Evolutionary conservation across 345 rosid species (phyloP), one percentile per base, ranked within the genome.

Genomic region (Citrus sp.): DNA sequence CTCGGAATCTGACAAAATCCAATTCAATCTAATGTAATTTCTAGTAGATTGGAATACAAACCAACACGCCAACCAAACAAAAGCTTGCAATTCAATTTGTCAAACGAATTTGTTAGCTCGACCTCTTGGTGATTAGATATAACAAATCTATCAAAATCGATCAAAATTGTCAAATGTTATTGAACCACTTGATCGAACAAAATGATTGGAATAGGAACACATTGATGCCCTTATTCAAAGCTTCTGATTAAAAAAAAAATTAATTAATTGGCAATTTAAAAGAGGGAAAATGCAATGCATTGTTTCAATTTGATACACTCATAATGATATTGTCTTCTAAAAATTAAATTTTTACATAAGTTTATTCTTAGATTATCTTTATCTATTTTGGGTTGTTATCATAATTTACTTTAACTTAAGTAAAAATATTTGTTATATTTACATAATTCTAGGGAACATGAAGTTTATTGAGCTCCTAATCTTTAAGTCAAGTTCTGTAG

Each of bases 321-420:
- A 42, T 4, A 46, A 46, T 46, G 51, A 46, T 3, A 4, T 2
- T 1, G 5, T 46, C 51, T 46, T 13, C 0, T 5, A 12, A 46
- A 46, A 13, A 0, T 2, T 2, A 42, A 46, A 12, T 2, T 46
- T 9, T 13, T 46, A 13, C 18, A 0, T 46, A 12, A 12, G 0
- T 42, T 42, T 42, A 42, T 42, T 42, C 1, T 12, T 2, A 42
- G 0, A 3, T 42, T 42, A 42, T 42, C 4, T 42, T 42, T 42
- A 12, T 46, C 1, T 13, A 0, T 13, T 46, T 0, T 46, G 5
- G 13, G 5, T 46, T 46, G 18, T 46, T 46, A 46, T 46, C 1
- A 46, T 46, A 46, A 0, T 13, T 46, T 3, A 46, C 3, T 12
- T 1, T 46, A 0, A 46, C 0, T 37, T 13, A 46, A 46, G 18